phyloP scores from a whole-genome alignment of 768 basidiomycete genomes.

The Leucosporidium yakuticum region DNA sequence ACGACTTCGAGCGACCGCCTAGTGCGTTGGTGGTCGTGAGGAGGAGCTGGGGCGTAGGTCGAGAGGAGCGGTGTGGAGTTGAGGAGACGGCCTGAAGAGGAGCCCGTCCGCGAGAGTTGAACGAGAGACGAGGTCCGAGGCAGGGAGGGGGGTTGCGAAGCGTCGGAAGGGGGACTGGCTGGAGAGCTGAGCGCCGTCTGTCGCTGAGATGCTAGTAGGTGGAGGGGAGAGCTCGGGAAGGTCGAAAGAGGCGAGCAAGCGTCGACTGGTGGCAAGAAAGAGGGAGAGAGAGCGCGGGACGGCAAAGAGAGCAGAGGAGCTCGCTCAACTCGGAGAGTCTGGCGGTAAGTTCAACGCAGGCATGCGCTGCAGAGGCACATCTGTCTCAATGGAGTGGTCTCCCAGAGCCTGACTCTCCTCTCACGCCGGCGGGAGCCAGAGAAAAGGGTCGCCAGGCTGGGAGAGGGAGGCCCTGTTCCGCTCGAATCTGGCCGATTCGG shows the following conservation, averaged over 20 bases:
- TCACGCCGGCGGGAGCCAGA: neutral
- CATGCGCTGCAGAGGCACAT: too few relatives aligned
- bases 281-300: neutral
- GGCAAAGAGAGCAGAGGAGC: neutral
- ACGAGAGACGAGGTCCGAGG: neutral
- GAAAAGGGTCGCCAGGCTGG: neutral
- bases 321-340: neutral
- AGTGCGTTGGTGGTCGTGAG: too few relatives aligned
- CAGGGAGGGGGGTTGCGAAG: neutral
- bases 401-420: neutral
- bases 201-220: neutral
- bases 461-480: neutral
- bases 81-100: neutral
- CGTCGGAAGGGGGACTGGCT: neutral
- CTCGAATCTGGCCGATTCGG: neutral
- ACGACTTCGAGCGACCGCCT: too few relatives aligned
- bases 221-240: neutral
- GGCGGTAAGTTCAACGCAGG: neutral
- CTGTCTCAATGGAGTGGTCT: neutral
- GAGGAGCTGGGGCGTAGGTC: too few relatives aligned
- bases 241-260: neutral
- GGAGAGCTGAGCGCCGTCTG: neutral
- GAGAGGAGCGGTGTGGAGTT: too few relatives aligned
- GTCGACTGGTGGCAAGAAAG: neutral
- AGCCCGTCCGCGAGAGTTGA: neutral